Percentiles rank a stretch among this genome's conserved stretches.
phyloP scores from a whole-genome alignment of 495 filamentous ascomycete genomes.

The Astrocystis sublimbata region DNA sequence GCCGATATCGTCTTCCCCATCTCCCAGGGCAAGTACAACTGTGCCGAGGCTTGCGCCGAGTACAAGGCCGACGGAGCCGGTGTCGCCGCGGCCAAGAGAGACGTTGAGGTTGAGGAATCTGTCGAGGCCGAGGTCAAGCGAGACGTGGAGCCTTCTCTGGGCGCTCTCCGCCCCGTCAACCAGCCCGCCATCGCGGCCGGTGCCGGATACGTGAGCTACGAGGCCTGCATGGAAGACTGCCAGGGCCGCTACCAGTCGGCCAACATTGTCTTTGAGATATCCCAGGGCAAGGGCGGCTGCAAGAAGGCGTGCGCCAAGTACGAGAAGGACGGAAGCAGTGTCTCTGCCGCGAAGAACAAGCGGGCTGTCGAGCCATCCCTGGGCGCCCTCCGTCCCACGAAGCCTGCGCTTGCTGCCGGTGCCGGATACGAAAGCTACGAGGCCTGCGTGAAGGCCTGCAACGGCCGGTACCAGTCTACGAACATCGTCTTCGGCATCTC shows the following conservation, averaged over 20 bases:
- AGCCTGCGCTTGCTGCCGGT: background rate
- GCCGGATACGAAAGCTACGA: background rate
- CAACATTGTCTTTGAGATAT: background rate
- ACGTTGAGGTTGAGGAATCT: background rate
- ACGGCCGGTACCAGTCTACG: background rate
- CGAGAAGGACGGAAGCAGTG: background rate
- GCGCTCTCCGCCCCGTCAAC: background rate
- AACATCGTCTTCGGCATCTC: background rate
- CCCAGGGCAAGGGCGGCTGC: background rate
- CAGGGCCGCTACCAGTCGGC: background rate
- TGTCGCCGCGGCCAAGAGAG: background rate
- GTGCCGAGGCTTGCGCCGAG: constrained; percentile 1
- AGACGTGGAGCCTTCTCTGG: background rate
- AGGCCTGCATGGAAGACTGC: background rate
- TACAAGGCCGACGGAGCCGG: background rate
- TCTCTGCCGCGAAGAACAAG: background rate
- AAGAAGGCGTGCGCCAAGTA: background rate
- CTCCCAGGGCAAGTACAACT: background rate
- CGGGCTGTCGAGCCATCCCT: background rate
- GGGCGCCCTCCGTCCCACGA: background rate
- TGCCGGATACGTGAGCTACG: background rate
- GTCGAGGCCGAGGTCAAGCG: background rate
- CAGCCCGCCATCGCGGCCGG: background rate
- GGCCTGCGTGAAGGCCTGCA: background rate
- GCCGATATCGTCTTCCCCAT: background rate